These are phyloP conservation scores for Collybiopsis luxurians DNA, from an alignment of 768 basidiomycete species.

Conservation along the genomic window DNA sequence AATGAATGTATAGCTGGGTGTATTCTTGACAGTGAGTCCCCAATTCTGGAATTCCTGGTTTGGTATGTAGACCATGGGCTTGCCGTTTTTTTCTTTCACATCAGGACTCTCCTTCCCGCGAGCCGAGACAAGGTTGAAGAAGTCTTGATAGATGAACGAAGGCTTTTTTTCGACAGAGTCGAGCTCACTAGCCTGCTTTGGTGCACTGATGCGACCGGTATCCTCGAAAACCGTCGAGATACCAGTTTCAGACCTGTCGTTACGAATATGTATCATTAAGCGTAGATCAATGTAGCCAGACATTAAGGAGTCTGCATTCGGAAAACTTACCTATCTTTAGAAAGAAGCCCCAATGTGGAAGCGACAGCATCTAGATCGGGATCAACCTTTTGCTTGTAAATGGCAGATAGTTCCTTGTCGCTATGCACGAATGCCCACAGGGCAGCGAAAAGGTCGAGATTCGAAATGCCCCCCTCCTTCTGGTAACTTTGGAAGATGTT, in stretches of 20 bases:
- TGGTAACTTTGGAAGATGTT: not conserved
- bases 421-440: not conserved
- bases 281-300: too few species aligned
- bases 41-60: not conserved
- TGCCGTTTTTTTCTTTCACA: not conserved
- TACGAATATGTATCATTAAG: not conserved
- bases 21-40: not conserved
- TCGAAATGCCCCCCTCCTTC: not conserved
- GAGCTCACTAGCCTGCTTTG: not conserved
- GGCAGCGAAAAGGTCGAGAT: not conserved
- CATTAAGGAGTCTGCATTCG: not conserved
- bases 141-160: not conserved
- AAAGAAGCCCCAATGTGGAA: not conserved
- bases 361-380: not conserved
- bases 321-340: not conserved
- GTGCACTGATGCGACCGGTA: not conserved
- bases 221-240: not conserved
- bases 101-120: not conserved
- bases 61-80: not conserved
- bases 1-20: not conserved
- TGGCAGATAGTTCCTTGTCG: not conserved
- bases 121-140: not conserved
- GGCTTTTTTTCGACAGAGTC: not conserved
- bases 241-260: too few species aligned
- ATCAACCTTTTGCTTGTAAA: not conserved